phyloP scores from a whole-genome alignment of 805 yeast species.

The Jamesozyma gamospora region DNA sequence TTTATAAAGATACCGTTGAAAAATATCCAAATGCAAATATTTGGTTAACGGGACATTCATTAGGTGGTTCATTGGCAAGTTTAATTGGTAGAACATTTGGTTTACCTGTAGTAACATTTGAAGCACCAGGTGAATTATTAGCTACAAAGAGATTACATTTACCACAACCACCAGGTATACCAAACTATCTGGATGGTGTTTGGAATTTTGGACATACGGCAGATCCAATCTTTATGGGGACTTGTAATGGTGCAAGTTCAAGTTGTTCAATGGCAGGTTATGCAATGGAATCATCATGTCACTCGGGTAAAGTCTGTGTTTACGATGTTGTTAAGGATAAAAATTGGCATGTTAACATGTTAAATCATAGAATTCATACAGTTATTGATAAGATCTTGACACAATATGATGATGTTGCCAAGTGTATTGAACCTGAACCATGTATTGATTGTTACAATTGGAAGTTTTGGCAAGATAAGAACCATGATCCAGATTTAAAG shows the following conservation, averaged over 20 bases:
- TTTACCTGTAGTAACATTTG: slow-evolving; percentile 79
- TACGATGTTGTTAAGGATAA: slow-evolving; percentile 83
- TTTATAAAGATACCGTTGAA: slow-evolving; percentile 59
- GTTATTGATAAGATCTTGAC: slow-evolving; percentile 74
- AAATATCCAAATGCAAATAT: slow-evolving; percentile 62
- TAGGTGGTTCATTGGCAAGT: slow-evolving; percentile 82
- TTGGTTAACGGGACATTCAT: slow-evolving; percentile 92
- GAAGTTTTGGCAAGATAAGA: slow-evolving; percentile 51
- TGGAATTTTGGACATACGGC: slow-evolving; percentile 98
- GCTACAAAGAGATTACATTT: slow-evolving; percentile 79
- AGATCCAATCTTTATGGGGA: slow-evolving; percentile 94
- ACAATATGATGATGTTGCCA: slow-evolving; percentile 67
- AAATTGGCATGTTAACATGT: slow-evolving; percentile 84
- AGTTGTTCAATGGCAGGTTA: slow-evolving; percentile 87
- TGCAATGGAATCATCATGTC: slow-evolving; percentile 95
- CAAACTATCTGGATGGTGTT: slow-evolving; percentile 64
- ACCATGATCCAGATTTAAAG: slow-evolving; percentile 7
- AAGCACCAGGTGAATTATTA: slow-evolving; percentile 85
- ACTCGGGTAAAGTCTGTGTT: slow-evolving; percentile 76
- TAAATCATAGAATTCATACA: slow-evolving; percentile 83
- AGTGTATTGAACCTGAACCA: slow-evolving; percentile 64
- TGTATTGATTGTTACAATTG: slow-evolving; percentile 88
- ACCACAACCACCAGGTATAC: slow-evolving; percentile 88
- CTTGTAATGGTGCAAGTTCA: slow-evolving; percentile 87
- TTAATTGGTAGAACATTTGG: slow-evolving; percentile 85